phyloP scores from a whole-genome alignment of 352 stramenopile genomes.

The Aphanomyces stellatus region DNA sequence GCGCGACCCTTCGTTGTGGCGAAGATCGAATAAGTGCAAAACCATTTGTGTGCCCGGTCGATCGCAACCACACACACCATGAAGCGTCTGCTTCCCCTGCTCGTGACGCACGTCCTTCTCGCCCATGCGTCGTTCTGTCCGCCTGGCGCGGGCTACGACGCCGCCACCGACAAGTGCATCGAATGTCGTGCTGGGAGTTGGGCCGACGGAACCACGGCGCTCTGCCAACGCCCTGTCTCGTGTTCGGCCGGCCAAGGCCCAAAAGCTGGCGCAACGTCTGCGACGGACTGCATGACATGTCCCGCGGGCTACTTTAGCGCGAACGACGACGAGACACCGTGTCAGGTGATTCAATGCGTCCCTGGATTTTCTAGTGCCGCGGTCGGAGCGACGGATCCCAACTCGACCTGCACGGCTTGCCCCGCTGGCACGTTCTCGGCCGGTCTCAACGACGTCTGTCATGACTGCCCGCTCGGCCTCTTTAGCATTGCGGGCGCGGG shows the following conservation, averaged over 20 bases:
- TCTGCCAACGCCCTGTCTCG: constrained; percentile 22
- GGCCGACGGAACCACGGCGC: background rate
- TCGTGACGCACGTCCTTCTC: background rate
- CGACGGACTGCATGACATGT: constrained; percentile 29
- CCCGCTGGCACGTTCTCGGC: constrained; percentile 25
- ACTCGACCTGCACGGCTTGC: constrained; percentile 27
- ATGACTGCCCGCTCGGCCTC: background rate
- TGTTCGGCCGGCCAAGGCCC: constrained; percentile 29
- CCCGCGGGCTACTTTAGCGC: constrained; percentile 28
- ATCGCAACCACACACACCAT: too few species aligned
- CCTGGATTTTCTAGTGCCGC: constrained; percentile 26
- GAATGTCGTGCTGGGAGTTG: constrained; percentile 11
- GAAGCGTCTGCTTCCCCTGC: too few species aligned
- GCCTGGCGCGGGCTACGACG: constrained; percentile 8
- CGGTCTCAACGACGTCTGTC: constrained; percentile 12
- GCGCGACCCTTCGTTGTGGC: too few species aligned
- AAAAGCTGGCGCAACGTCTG: constrained; percentile 24
- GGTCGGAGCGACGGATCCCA: constrained; percentile 25
- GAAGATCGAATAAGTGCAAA: too few species aligned
- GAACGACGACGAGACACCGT: constrained; percentile 25
- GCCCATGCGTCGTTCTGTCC: background rate
- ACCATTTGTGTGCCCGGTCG: too few species aligned
- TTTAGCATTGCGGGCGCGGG: background rate
- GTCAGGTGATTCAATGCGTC: constrained; percentile 25
- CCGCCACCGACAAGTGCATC: background rate